A percentile compares a stretch with the other conserved stretches of the same genome.
phyloP scores from a whole-genome alignment of 306 rosid genomes.

The Mimosa bimucronata region DNA sequence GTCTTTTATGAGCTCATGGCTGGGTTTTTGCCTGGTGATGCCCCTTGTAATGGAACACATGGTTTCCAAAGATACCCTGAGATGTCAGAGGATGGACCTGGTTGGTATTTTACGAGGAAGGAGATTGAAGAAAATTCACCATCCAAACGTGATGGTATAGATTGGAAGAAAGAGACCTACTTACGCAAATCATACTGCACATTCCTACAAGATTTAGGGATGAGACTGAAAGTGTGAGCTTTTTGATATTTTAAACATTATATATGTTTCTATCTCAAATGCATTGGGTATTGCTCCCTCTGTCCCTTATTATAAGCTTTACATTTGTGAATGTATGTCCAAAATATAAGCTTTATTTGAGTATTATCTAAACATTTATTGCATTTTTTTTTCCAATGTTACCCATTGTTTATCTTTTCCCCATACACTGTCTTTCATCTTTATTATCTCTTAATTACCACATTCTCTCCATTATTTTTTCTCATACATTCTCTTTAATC shows the following conservation, averaged over 20 bases:
- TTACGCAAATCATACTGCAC: constrained; percentile 94
- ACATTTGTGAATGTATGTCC: no score
- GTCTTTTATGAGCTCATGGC: constrained; percentile 44
- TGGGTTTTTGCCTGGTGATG: constrained; percentile 50
- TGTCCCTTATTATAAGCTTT: no score
- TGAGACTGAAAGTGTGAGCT: constrained; percentile 96
- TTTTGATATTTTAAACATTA: constrained; percentile 6
- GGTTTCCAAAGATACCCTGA: constrained; percentile 41
- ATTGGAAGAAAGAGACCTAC: constrained; percentile 87
- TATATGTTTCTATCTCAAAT: constrained; percentile 10
- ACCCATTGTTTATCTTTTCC: no score
- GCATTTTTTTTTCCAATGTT: no score
- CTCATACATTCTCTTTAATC: no score
- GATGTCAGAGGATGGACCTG: constrained; percentile 47
- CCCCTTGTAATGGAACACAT: constrained; percentile 45
- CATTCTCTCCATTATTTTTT: no score
- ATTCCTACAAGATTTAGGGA: constrained; percentile 92
- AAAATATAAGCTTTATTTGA: no score
- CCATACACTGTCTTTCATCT: no score
- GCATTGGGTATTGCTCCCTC: not conserved
- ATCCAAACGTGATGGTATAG: constrained; percentile 82
- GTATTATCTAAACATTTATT: no score
- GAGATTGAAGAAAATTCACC: constrained; percentile 94
- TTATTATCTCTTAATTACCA: no score
- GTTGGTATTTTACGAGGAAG: constrained; percentile 86